Evolutionary conservation across 192 early-diverging fungal genomes (phyloP), one percentile per base, ranked within the genome.

Genomic region (Phlyctochytrium arcticum): DNA sequence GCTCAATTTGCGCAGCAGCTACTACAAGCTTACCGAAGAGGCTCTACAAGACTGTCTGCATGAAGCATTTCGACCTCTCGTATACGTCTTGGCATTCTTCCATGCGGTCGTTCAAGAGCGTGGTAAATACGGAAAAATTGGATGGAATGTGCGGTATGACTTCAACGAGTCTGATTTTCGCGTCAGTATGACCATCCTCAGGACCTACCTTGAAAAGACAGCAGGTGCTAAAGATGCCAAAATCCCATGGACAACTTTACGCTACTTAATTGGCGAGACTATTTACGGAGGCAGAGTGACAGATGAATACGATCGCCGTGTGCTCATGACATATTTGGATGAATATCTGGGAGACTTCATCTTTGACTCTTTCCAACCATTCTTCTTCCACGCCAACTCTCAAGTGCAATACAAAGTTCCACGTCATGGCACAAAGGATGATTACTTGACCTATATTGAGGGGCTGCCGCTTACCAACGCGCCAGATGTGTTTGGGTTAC

Each of bases 91-190:
- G 1, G 80, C 83, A 4, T 85, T 85, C 56, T 85, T 82, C 75
- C 83, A 85, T 57, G 83, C 83, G 27, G 83, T 85, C 6, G 80
- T 83, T 10, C 83, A 85, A 68, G 83, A 85, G 68, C 68, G 83
- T 30, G 80, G 83, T 23, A 85, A 85, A 57, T 85, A 85, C 63
- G 84, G 81, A 8, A 85, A 85, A 60, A 77, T 83, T 30, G 81
- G 81, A 3, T 85, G 84, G 84, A 84, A 80, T 64, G 84, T 85
- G 46, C 77, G 76, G 49, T 85, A 85, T 67, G 81, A 85, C 44
- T 85, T 85, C 60, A 85, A 85, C 62, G 84, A 85, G 59, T 80
- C 77, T 12, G 84, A 85, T 51, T 85, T 85, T 63, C 57, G 84
- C 42, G 84, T 85, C 6, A 62, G 60, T 29, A 58, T 75, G 36